Conservation (phyloP, 495 filamentous ascomycete genomes). For the Hyaloscypha bicolor region DNA sequence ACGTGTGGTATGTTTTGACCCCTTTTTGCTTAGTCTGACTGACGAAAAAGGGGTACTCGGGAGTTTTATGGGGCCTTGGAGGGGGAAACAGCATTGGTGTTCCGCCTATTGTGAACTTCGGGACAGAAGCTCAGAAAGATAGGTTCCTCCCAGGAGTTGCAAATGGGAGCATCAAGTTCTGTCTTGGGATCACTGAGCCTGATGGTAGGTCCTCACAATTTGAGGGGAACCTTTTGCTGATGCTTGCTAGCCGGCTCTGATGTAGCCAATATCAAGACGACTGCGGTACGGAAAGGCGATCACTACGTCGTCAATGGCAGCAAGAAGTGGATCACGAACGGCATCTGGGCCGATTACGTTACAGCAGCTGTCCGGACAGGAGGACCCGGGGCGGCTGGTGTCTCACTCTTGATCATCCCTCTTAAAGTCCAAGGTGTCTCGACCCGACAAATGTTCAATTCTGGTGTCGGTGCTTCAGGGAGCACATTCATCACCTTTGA, state of each 20-base stretch:
- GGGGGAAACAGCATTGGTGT: constrained; percentile 55
- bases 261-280: constrained; percentile 55
- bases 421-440: constrained; percentile 47
- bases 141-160: constrained; percentile 54
- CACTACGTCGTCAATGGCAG: constrained; percentile 56
- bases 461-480: constrained; percentile 36
- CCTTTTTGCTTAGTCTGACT: not conserved
- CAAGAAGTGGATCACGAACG: constrained; percentile 64
- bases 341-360: constrained; percentile 54
- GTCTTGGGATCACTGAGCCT: constrained; percentile 59
- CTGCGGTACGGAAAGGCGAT: constrained; percentile 46
- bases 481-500: constrained; percentile 52
- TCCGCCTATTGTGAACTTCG: constrained; percentile 56
- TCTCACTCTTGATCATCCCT: constrained; percentile 56
- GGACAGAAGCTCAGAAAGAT: constrained; percentile 49
- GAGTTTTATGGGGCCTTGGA: constrained; percentile 52
- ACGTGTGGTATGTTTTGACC: constrained; percentile 32
- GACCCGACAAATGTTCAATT: constrained; percentile 37
- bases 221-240: constrained; percentile 1
- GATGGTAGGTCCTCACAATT: constrained; percentile 33
- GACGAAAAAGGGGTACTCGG: constrained; percentile 40
- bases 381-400: constrained; percentile 47
- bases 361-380: constrained; percentile 59
- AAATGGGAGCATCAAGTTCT: constrained; percentile 50
- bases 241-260: constrained; percentile 46